Evolutionary conservation across 2,329 filamentous ascomycete genomes (phyloP).

Genomic region (Alternaria panax): DNA sequence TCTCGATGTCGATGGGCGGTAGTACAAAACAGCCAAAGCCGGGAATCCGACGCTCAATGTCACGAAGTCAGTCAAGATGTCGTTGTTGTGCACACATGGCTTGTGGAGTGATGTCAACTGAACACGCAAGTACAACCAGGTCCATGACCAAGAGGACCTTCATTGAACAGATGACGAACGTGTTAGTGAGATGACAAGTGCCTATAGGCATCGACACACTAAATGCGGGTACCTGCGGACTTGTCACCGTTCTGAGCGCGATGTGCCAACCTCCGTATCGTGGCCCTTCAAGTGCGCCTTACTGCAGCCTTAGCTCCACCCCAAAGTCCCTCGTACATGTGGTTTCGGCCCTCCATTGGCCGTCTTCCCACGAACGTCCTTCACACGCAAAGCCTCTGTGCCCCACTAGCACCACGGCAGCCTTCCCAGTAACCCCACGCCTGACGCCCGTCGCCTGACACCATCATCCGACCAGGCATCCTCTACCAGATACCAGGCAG

Average conservation of each 20-base stretch:
- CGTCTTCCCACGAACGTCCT: not conserved
- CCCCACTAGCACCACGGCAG: slow-evolving; percentile 1
- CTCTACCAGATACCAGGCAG: slow-evolving; percentile 75
- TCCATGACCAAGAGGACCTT: not conserved
- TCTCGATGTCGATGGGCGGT: not conserved
- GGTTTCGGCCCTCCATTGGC: no score
- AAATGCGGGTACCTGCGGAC: slow-evolving; percentile 7
- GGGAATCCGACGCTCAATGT: not conserved
- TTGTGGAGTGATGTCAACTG: not conserved
- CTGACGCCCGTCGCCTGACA: not conserved
- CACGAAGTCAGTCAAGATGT: not conserved
- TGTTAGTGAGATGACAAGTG: not conserved
- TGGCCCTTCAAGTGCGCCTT: slow-evolving; percentile 1
- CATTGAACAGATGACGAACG: not conserved
- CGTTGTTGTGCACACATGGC: not conserved
- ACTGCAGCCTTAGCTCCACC: not conserved
- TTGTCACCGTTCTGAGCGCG: not conserved
- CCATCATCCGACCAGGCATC: slow-evolving; percentile 55
- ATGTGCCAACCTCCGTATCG: not conserved
- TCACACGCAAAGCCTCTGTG: slow-evolving; percentile 5
- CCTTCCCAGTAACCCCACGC: not conserved
- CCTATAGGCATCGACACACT: not conserved
- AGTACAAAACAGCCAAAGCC: not conserved
- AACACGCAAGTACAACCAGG: not conserved
- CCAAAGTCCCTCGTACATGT: not conserved